Evolutionary conservation across 768 basidiomycete species (phyloP), one percentile per base, ranked within the genome.

Genomic region (Pleurotus pulmonarius): DNA sequence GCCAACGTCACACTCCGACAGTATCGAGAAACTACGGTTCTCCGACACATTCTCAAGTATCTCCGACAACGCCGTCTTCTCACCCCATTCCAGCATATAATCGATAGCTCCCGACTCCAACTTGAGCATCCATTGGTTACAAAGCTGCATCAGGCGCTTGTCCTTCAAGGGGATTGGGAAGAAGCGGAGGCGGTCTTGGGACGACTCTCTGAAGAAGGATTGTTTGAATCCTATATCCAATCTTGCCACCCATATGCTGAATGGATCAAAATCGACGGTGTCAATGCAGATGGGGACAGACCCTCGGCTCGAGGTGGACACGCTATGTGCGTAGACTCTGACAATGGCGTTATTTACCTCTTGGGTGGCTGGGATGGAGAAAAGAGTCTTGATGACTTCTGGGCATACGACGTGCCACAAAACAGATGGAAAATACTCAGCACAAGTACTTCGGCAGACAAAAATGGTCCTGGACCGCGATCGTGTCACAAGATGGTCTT

Each of bases 401-500:
- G 90, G 90, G 74, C 77, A 41, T 92, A 88, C 64, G 75, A 76
- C 59, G 78, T 89, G 64, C 72, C 70, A 29, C 71, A 77, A 7
- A 81, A 85, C 49, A 72, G 74, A 49, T 93, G 90, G 90, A 71
- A 70, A 5, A 61, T 85, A 16, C 71, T 91, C 44, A 83, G 83
- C 58, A 73, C 75, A 18, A 75, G 72, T 41, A 86, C 87, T 0
- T 73, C 78, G 0, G 62, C 69, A 22, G 85, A 88, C 37, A 72
- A 72, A 54, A 83, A 87, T 52, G 90, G 88, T 0, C 90, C 90
- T 7, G 79, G 82, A 1, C 77, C 87, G 3, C 75, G 90, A 25
- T 84, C 85, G 7, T 92, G 90, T 63, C 91, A 92, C 64, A 90
- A 88, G 71, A 90, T 91, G 86, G 83, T 82, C 15, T 91, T 89